Conservation (phyloP, 73 alveolate species). For the Paramecium tetraurelia region DNA sequence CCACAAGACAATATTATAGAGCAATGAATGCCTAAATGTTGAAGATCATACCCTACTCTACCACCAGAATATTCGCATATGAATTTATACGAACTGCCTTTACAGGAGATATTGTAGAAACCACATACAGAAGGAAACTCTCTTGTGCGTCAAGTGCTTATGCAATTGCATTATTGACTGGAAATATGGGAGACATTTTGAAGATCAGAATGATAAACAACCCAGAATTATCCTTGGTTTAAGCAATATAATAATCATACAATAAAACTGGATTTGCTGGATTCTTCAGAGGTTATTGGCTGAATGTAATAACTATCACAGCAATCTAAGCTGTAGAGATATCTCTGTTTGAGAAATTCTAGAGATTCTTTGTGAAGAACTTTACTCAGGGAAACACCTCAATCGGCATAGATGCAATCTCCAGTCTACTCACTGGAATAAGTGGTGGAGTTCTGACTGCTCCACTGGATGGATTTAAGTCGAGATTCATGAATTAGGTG, state of each 20-base stretch:
- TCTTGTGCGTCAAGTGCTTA: constrained; percentile 56
- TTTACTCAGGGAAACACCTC: background rate
- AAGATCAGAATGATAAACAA: constrained; percentile 61
- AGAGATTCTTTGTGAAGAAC: background rate
- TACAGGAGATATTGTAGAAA: constrained; percentile 47
- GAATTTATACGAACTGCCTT: constrained; percentile 34
- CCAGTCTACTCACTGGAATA: background rate
- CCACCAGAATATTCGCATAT: constrained; percentile 53
- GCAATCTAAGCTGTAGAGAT: background rate
- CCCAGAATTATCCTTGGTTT: constrained; percentile 12
- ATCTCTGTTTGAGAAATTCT: background rate
- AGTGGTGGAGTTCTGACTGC: background rate
- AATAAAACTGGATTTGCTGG: background rate
- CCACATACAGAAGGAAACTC: constrained; percentile 20
- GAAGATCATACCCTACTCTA: constrained; percentile 57
- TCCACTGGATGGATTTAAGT: background rate
- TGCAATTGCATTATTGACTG: constrained; percentile 49
- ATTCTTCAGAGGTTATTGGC: background rate
- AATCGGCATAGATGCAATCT: background rate
- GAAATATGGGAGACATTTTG: constrained; percentile 67
- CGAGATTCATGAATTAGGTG: background rate
- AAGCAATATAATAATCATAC: constrained; percentile 22
- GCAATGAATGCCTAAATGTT: constrained; percentile 61
- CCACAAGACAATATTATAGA: constrained; percentile 36
- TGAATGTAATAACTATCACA: background rate